Evolutionary conservation across 1,284 basidiomycete species (phyloP).

Genomic region (Moesziomyces globuligerus): DNA sequence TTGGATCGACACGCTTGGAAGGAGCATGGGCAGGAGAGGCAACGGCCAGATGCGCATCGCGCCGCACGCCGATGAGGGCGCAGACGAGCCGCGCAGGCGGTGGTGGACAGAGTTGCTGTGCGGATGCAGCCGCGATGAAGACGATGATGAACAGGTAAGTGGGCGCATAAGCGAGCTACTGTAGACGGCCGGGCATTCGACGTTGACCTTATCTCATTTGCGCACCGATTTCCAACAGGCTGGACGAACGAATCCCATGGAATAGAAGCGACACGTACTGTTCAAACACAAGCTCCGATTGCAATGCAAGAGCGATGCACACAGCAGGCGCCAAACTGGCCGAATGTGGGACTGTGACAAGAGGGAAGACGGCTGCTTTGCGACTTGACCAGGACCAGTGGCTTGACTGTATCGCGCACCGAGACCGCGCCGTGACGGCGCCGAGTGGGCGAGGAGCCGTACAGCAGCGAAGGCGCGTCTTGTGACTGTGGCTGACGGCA

Average conservation of each 20-base stretch:
- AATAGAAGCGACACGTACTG: constrained; percentile 17
- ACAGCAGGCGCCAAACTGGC: too few relatives aligned
- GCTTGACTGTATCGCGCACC: background rate
- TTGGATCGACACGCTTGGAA: constrained; percentile 27
- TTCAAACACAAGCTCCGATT: background rate
- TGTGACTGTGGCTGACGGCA: too few relatives aligned
- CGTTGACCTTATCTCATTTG: background rate
- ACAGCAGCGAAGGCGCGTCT: too few relatives aligned
- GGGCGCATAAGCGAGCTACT: too few relatives aligned
- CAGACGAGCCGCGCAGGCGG: constrained; percentile 25
- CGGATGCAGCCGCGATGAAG: constrained; percentile 41
- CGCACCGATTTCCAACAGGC: constrained; percentile 9
- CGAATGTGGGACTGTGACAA: constrained; percentile 2
- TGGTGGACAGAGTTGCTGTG: constrained; percentile 58
- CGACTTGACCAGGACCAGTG: too few relatives aligned
- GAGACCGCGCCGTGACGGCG: too few relatives aligned
- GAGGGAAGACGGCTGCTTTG: background rate
- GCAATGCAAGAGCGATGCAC: too few relatives aligned
- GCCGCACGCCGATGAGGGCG: constrained; percentile 2
- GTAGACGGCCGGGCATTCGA: too few relatives aligned
- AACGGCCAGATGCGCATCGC: constrained; percentile 15
- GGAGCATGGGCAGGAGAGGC: constrained; percentile 2
- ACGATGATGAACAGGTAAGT: constrained; percentile 55
- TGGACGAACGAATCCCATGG: constrained; percentile 49
- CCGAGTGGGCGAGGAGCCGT: too few relatives aligned